Evolutionary conservation across 305 asterid species (phyloP), one percentile per base, ranked within the genome.

Genomic region (Rubia peregrina): DNA sequence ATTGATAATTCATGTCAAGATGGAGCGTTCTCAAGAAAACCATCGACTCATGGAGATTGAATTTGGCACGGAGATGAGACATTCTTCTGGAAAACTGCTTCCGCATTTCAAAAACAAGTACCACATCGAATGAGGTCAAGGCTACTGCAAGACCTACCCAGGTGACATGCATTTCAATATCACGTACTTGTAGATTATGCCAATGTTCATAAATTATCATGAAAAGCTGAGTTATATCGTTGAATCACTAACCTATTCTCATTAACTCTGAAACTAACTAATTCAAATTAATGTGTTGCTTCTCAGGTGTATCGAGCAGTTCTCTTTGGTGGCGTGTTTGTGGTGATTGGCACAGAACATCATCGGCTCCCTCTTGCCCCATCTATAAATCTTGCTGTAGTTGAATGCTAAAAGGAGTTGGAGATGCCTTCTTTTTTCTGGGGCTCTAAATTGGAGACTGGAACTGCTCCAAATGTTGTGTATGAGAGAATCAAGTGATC

Each of bases 11-110:
- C 56, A 83, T 42, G 79, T 91, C 67, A 76, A 81, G 21, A 91
- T 91, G 96, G 76, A 53, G 38, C 97, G 97, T 7, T 82, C 92
- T 71, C 87, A 83, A 82, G 88, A 89, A 43, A 90, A 89, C 77
- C 97, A 93, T 74, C 90, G 98, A 65, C 78, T 93, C 80, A 80
- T 93, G 89, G 95, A 90, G 80, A 91, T 85, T 55, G 91, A 88
- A 62, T 76, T 90, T 49, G 76, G 70, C 66, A 82, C 80, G 70
- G 95, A 87, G 82, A 83, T 90, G 63, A 82, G 61, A 74, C 87
- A 78, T 78, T 24, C 78, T 33, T 83, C 89, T 17, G 94, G 92
- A 36, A 75, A 83, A 16, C 67, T 60, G 51, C 82, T 76, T 72
- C 85, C 85, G 9, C 78, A 79, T 12, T 46, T 84, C 74, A 80